These are phyloP conservation scores for Xylariaceae sp. DNA, from an alignment of 2,329 filamentous ascomycete species.

Conservation along the genomic window DNA sequence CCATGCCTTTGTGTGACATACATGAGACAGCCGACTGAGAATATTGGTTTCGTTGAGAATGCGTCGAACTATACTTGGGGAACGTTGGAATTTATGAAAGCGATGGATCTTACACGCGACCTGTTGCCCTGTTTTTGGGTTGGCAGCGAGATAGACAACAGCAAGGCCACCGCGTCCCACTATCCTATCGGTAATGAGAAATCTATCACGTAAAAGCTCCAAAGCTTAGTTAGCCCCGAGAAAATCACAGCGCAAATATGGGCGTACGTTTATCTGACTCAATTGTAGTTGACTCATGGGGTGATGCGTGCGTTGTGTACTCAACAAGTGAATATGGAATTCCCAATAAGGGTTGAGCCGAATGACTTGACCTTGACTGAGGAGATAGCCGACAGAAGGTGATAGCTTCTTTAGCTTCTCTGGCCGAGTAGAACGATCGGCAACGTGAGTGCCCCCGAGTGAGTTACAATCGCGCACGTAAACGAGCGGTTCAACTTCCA, in stretches of 20 bases:
- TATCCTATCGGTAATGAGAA: slow-evolving; percentile 54
- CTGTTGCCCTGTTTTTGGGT: slow-evolving; percentile 61
- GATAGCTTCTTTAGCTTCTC: slow-evolving; percentile 36
- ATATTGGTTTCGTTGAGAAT: slow-evolving; percentile 59
- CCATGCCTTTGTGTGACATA: slow-evolving; percentile 41
- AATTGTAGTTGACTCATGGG: slow-evolving; percentile 40
- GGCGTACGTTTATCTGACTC: slow-evolving; percentile 45
- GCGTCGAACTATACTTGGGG: slow-evolving; percentile 41
- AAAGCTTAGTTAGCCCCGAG: slow-evolving; percentile 27
- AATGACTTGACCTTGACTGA: slow-evolving; percentile 59
- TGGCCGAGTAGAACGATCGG: slow-evolving; percentile 52
- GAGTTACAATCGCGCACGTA: slow-evolving; percentile 65
- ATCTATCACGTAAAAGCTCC: slow-evolving; percentile 56
- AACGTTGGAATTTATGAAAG: slow-evolving; percentile 23
- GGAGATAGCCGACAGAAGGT: slow-evolving; percentile 52
- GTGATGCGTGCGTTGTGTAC: slow-evolving; percentile 1
- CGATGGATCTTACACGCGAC: slow-evolving; percentile 72
- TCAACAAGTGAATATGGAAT: slow-evolving; percentile 45
- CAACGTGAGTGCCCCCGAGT: slow-evolving; percentile 60
- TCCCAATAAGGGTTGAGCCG: slow-evolving; percentile 46
- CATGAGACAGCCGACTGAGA: slow-evolving; percentile 60
- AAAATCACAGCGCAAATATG: not conserved
- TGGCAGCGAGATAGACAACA: slow-evolving; percentile 60
- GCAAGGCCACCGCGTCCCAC: slow-evolving; percentile 63
- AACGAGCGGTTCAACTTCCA: slow-evolving; percentile 50